These are phyloP conservation scores for Plasmodium chabaudi DNA, from an alignment of 169 alveolate genomes.

Conservation along the genomic window DNA sequence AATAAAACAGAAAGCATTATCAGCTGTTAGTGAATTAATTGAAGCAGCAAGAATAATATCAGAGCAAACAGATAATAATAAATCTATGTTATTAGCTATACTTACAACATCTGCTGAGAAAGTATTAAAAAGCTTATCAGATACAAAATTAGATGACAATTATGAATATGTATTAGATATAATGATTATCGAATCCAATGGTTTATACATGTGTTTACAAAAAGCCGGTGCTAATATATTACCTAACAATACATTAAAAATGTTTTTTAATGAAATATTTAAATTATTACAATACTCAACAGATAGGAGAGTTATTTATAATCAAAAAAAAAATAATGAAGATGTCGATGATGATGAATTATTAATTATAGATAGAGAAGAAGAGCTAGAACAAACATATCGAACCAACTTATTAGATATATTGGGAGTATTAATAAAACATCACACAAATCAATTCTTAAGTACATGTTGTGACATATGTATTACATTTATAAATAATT, in stretches of 20 bases:
- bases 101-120: slow-evolving; percentile 74
- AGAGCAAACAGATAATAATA: slow-evolving; percentile 79
- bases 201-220: slow-evolving; percentile 84
- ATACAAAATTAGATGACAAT: slow-evolving; percentile 72
- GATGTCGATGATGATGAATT: slow-evolving; percentile 87
- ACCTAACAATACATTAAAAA: slow-evolving; percentile 56
- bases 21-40: slow-evolving; percentile 88
- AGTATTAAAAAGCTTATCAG: slow-evolving; percentile 65
- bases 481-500: slow-evolving; percentile 76
- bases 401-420: slow-evolving; percentile 86
- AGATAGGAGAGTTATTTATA: slow-evolving; percentile 76
- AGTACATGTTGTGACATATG: slow-evolving; percentile 82
- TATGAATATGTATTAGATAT: slow-evolving; percentile 78
- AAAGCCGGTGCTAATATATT: slow-evolving; percentile 87
- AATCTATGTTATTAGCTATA: slow-evolving; percentile 81
- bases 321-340: slow-evolving; percentile 78
- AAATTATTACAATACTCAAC: slow-evolving; percentile 58
- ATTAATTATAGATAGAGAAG: slow-evolving; percentile 82
- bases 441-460: slow-evolving; percentile 87
- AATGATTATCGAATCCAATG: slow-evolving; percentile 83
- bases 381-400: slow-evolving; percentile 85
- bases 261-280: slow-evolving; percentile 60
- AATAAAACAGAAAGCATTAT: slow-evolving; percentile 85
- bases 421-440: slow-evolving; percentile 84
- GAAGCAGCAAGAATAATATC: slow-evolving; percentile 84